These are phyloP conservation scores for Coniochaeta sp. DNA, from an alignment of 2,329 filamentous ascomycete species.

Conservation along the genomic window DNA sequence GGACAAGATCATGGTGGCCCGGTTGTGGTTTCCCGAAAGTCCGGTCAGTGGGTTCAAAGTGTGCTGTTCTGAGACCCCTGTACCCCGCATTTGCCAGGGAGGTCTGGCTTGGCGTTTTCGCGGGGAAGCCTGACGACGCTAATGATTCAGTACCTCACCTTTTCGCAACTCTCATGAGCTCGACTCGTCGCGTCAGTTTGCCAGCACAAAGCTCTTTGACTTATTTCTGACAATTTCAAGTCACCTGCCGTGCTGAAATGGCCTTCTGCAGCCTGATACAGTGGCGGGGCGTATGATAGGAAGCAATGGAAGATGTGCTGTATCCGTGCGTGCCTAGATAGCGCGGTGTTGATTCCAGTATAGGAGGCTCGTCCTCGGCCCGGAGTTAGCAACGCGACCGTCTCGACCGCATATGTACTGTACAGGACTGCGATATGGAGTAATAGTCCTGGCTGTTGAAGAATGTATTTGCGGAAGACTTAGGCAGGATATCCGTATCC, in stretches of 20 bases:
- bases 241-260: no score
- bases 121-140: neutral
- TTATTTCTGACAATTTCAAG: no score
- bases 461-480: neutral
- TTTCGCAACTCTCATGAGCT: neutral
- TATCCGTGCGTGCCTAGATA: no score
- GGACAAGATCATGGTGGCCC: neutral
- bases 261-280: no score
- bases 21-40: neutral
- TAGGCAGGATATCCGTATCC: neutral
- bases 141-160: neutral
- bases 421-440: neutral
- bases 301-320: no score
- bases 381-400: no score
- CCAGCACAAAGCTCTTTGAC: no score
- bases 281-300: no score
- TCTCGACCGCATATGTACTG: neutral
- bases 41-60: no score
- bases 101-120: neutral
- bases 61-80: neutral
- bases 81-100: neutral
- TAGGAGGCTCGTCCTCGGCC: neutral
- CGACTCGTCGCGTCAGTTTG: no score
- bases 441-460: neutral
- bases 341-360: no score